Evolutionary conservation across 352 stramenopile genomes (phyloP), one percentile per base, ranked within the genome.

Genomic region (Pythium rishiriense): DNA sequence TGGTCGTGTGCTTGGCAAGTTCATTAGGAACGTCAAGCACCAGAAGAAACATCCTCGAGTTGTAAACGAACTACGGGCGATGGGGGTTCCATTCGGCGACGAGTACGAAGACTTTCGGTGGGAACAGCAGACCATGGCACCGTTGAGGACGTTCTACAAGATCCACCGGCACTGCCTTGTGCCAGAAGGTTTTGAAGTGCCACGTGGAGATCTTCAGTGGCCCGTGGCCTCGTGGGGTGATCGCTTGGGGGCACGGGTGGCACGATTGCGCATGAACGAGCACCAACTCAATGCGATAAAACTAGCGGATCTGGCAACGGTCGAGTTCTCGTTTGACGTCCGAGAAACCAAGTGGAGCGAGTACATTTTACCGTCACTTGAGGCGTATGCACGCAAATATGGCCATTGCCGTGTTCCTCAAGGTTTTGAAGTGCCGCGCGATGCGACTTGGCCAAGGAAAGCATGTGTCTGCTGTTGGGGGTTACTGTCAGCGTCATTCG

Each of bases 101-200:
- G 33, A 1, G 3, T 69, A 48, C 26, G 24, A 22, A 5, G 24
- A 57, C 22, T 54, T 49, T 22, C 4, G 39, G 31, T 69, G 62
- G 62, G 46, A 58, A 39, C 10, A 55, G 8, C n/a, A 58, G 35
- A 29, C n/a, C 12, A 43, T 69, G 8, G 21, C 52, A n/a, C 43
- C 43, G 7, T 61, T 85, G 11, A 28, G 73, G 25, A 70, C 51
- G n/a, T 85, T 74, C 37, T 17, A 64, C 19, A 19, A 47, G 11
- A 17, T 74, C 17, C 43, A 83, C 33, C 62, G 70, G 17, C 65
- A 83, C 17, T 39, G 72, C 14, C 31, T 76, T 46, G 53, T 83
- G 11, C 69, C 66, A 4, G 25, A 57, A 2, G 54, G 60, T 15
- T 85, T 83, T 64, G 31, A 66, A 0, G 72, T 85, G 25, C 69